Conservation (phyloP, 345 rosid species). For the Erucastrum elatum region DNA sequence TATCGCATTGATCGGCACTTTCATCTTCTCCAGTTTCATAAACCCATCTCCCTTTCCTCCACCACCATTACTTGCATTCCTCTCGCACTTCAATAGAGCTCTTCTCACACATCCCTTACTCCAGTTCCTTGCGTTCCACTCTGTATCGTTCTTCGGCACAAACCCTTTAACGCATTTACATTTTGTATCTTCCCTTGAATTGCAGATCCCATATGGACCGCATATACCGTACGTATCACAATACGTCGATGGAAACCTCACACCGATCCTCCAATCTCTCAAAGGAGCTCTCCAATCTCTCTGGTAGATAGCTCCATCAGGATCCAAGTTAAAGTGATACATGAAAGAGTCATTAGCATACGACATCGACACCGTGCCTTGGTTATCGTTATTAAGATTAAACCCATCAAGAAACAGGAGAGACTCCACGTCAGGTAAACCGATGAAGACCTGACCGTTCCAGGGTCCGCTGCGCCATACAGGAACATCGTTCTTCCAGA, state of each 20-base stretch:
- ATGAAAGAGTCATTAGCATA: slow-evolving; percentile 8
- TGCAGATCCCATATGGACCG: slow-evolving; percentile 53
- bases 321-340: slow-evolving; percentile 23
- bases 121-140: slow-evolving; percentile 52
- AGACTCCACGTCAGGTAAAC: slow-evolving; percentile 32
- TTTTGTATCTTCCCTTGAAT: slow-evolving; percentile 15
- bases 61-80: neutral
- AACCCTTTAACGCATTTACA: slow-evolving; percentile 62
- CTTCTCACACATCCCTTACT: slow-evolving; percentile 50
- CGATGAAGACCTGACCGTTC: slow-evolving; percentile 50
- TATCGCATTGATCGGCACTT: slow-evolving; percentile 46
- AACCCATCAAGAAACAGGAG: slow-evolving; percentile 28
- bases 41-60: slow-evolving; percentile 47
- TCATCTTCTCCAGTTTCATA: slow-evolving; percentile 38
- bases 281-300: slow-evolving; percentile 23
- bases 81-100: slow-evolving; percentile 37
- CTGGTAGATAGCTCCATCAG: slow-evolving; percentile 39
- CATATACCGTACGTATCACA: slow-evolving; percentile 57
- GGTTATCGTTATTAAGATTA: slow-evolving; percentile 18
- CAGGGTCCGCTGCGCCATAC: slow-evolving; percentile 64
- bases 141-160: slow-evolving; percentile 44
- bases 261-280: slow-evolving; percentile 21
- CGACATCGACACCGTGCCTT: slow-evolving; percentile 29
- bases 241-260: neutral
- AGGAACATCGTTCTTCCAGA: slow-evolving; percentile 47